These are phyloP conservation scores for Plasmodium reichenowi DNA, from an alignment of 169 alveolate genomes.

Conservation along the genomic window DNA sequence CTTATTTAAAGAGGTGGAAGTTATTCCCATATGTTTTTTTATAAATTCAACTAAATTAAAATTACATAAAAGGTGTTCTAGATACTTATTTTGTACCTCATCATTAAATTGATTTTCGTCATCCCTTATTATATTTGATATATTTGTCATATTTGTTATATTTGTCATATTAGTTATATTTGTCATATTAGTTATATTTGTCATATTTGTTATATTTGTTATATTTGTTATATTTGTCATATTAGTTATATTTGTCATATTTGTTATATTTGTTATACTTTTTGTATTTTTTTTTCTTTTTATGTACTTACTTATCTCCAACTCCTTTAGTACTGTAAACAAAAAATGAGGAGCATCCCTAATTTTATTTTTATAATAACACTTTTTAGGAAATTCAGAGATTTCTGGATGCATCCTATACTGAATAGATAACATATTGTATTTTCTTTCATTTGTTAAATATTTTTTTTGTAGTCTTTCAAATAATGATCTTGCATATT, in stretches of 20 bases:
- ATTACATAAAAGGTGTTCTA: constrained; percentile 28
- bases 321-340: constrained; percentile 26
- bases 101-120: not conserved
- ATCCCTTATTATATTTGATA: too few relatives aligned
- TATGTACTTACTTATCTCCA: constrained; percentile 22
- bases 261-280: not conserved
- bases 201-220: too few relatives aligned
- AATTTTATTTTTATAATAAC: constrained; percentile 90
- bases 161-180: too few relatives aligned
- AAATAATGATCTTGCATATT: constrained; percentile 90
- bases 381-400: constrained; percentile 93
- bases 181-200: too few relatives aligned
- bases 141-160: too few relatives aligned
- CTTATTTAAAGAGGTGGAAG: constrained; percentile 33
- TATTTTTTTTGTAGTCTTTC: constrained; percentile 88
- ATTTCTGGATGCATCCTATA: constrained; percentile 98
- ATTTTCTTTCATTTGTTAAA: constrained; percentile 82
- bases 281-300: not conserved
- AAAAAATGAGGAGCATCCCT: constrained; percentile 74
- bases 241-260: too few relatives aligned
- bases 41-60: constrained; percentile 59
- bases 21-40: constrained; percentile 39
- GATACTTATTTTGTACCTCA: not conserved
- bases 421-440: constrained; percentile 90
- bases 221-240: too few relatives aligned